These are phyloP conservation scores for Globisporangium sylvaticum DNA, from an alignment of 352 stramenopile species.

Conservation along the genomic window DNA sequence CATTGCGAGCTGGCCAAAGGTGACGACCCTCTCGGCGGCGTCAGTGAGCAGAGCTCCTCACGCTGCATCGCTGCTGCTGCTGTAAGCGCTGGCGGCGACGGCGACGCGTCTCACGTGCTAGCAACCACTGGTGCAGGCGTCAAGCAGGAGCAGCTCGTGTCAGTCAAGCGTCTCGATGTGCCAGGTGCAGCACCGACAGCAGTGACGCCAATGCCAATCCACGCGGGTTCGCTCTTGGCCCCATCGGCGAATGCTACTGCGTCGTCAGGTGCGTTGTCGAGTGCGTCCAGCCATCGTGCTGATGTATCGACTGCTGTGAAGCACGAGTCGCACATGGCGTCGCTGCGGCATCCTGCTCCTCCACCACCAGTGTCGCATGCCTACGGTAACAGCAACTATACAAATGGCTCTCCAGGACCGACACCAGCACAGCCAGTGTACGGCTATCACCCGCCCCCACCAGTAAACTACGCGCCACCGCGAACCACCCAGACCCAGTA, in stretches of 20 bases:
- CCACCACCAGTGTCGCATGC: not conserved
- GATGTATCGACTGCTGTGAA: too few relatives aligned
- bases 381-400: too few relatives aligned
- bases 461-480: not conserved
- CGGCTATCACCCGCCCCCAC: not conserved
- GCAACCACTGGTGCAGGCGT: not conserved
- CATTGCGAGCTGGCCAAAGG: too few relatives aligned
- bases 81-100: not conserved
- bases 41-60: not conserved
- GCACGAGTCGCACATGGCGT: not conserved
- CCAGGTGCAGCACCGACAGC: too few relatives aligned
- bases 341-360: not conserved
- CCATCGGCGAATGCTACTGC: too few relatives aligned
- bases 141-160: not conserved
- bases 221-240: too few relatives aligned
- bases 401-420: not conserved
- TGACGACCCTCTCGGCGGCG: not conserved
- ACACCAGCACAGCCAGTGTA: not conserved
- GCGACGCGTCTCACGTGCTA: not conserved
- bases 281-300: too few relatives aligned
- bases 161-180: too few relatives aligned
- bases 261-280: too few relatives aligned
- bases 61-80: too few relatives aligned
- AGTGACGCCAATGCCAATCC: too few relatives aligned
- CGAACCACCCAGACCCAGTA: not conserved